Evolutionary conservation across 225 moss, liverwort and hornwort species (phyloP).

Genomic region (Straminergon stramineum): DNA sequence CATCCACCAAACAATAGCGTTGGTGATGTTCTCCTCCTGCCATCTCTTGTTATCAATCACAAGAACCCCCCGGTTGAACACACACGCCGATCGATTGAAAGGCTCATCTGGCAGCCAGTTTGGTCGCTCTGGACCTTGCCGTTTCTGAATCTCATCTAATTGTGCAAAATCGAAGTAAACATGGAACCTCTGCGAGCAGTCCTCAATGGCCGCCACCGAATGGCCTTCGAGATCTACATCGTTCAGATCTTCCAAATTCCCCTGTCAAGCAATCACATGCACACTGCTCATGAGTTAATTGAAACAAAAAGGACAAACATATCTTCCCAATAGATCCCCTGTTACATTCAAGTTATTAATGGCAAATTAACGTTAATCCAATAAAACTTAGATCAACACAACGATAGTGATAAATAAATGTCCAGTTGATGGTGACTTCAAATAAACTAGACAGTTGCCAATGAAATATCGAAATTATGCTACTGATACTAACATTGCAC

Average conservation of each 20-base stretch:
- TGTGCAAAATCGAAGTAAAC: slow-evolving; percentile 75
- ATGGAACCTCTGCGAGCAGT: slow-evolving; percentile 76
- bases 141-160: slow-evolving; percentile 46
- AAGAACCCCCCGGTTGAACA: slow-evolving; percentile 80
- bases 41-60: slow-evolving; percentile 61
- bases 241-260: slow-evolving; percentile 65
- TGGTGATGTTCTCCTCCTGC: slow-evolving; percentile 62
- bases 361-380: too few species aligned
- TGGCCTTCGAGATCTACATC: slow-evolving; percentile 52
- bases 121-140: slow-evolving; percentile 20
- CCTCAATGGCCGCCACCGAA: slow-evolving; percentile 76
- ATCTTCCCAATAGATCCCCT: neutral
- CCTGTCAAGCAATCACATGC: slow-evolving; percentile 25
- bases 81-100: slow-evolving; percentile 54
- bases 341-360: neutral
- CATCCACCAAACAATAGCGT: slow-evolving; percentile 92
- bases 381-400: neutral
- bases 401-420: neutral
- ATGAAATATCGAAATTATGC: neutral
- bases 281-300: neutral
- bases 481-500: neutral
- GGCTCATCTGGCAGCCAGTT: slow-evolving; percentile 52
- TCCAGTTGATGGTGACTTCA: neutral
- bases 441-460: neutral
- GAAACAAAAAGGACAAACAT: neutral